Evolutionary conservation across 1,139 yeast genomes (phyloP), one percentile per base, ranked within the genome.

Genomic region (Wickerhamomyces sp.): DNA sequence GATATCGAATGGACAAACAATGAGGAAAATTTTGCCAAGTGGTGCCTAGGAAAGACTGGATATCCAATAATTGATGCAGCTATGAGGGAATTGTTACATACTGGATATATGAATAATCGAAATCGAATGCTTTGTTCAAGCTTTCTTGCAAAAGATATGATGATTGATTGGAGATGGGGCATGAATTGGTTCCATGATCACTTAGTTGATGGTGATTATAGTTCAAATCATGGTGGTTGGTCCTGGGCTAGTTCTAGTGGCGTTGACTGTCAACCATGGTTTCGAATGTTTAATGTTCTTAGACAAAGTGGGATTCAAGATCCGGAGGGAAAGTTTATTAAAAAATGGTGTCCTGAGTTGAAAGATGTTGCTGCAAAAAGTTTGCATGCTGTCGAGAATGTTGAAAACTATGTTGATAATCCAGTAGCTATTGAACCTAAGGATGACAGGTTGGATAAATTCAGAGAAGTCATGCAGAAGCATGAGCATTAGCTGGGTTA

Each of bases 211-310:
- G 74, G 74, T 23, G 84, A 78, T 55, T 69, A 76, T 52, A 69
- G 78, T 30, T 75, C 78, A 41, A 78, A 78, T 55, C 69, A 72
- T 44, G 80, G 78, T 5, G 83, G 83, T 1, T 78, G 83, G 84
- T 79, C 79, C 1, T 76, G 76, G 57, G 64, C 74, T 43, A 68
- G 79, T 4, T 68, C 77, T 45, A 72, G 74, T 2, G 79, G 80
- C 0, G 71, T 73, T 14, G 78, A 75, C 53, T 75, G 78, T 2
- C 82, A 77, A 55, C 82, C 83, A 1, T 76, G 74, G 64, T 77
- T 76, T 56, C 64, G 82, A 33, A 71, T 77, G 18, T 74, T 78
- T 59, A 78, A 78, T 54, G 80, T 81, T 23, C 69, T 69, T 52
- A 57, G 73, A 1, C 84, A 78, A 51, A 69, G 77, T 32, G 71